Base-by-base conservation (phyloP, 768 basidiomycete species). In the Crepidotus variabilis region DNA sequence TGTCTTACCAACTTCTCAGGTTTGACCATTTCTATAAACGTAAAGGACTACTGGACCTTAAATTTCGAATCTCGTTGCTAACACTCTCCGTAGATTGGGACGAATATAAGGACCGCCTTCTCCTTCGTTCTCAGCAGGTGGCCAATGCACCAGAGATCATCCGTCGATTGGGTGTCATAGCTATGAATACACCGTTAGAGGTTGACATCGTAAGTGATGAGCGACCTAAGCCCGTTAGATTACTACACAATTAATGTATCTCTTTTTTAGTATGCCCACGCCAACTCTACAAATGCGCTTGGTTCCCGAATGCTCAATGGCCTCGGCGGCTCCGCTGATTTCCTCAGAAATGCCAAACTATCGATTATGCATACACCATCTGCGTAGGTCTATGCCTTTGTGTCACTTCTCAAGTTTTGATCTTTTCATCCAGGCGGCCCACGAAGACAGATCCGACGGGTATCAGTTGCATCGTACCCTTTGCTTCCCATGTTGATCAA, bases 341-440 rank as follows among this genome's bases (percentile, higher is more conserved):
- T 80, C 57, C 61, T 80, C 61, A 67, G 78, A 34, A 79, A 78
- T 56, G 78, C 78, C 7, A 80, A 80, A 59, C 63, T 80, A 51
- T 77, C 76, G 5, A 78, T 80, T 49, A 80, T 79, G 78, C 78
- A 78, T 57, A 80, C 78, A 0, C 78, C 78, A 14, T 75, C 73
- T 5, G 73, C 67, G 73, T 75, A 51, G 23, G 64, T 61, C 22
- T 34, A 10, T 32, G 3, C 34, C 32, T 45, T 23, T 18, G 7
- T 14, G n/a, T n/a, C 50, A 11, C 14, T 6, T 33, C 3, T 23
- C 32, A 5, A 18, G 35, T 35, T 9, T 50, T 24, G n/a, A 54
- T 39, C 21, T 20, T 28, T 14, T 33, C 34, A 2, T 33, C 23
- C 52, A 76, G 75, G 35, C 73, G 78, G 1, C 78, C 77, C 6